Evolutionary conservation across 176 grass and related monocot genomes (phyloP).

Genomic region (Oryza meyeriana): DNA sequence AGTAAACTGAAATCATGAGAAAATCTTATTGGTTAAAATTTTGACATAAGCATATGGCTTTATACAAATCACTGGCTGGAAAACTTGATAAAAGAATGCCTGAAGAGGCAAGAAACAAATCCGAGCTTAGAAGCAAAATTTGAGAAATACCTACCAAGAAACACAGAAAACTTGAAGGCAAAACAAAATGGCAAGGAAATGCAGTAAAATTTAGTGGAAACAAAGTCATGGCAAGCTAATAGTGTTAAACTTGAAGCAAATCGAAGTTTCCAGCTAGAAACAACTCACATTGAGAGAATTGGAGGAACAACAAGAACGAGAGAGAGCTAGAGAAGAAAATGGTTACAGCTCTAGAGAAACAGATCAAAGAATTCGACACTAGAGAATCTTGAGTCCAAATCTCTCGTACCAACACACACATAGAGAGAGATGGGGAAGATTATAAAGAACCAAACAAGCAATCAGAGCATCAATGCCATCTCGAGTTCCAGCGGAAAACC

Average conservation of each 20-base stretch:
- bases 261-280: background rate
- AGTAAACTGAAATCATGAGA: slow-evolving; percentile 1
- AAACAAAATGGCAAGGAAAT: background rate
- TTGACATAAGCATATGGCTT: background rate
- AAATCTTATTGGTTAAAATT: background rate
- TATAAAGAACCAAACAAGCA: background rate
- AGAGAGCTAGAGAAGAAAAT: background rate
- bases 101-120: background rate
- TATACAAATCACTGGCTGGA: background rate
- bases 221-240: background rate
- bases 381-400: background rate
- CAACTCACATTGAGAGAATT: background rate
- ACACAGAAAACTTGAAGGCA: background rate
- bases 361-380: background rate
- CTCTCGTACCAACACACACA: background rate
- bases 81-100: background rate
- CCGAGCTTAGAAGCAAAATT: slow-evolving; percentile 10
- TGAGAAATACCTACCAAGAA: background rate
- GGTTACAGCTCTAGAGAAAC: background rate
- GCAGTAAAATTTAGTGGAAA: background rate
- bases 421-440: background rate
- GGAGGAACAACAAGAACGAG: background rate
- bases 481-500: background rate
- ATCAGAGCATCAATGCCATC: background rate
- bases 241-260: background rate